Evolutionary conservation across 1,139 yeast species (phyloP).

Genomic region (Kodamaea sp.): DNA sequence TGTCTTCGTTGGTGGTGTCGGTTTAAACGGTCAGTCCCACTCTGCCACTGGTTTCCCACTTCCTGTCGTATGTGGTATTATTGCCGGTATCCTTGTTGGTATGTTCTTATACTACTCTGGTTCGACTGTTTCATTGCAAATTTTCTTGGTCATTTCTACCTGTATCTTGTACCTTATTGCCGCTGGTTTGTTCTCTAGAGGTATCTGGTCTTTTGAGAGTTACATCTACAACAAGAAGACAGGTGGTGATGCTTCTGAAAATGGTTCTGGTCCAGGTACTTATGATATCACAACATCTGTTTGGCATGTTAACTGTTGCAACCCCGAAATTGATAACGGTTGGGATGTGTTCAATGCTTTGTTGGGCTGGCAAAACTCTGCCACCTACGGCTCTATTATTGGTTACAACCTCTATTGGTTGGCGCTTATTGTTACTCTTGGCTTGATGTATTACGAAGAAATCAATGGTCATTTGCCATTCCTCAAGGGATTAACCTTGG

Average conservation of each 20-base stretch:
- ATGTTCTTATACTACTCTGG: conserved; percentile 43
- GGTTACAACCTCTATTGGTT: conserved; percentile 29
- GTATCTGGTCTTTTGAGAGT: conserved; percentile 87
- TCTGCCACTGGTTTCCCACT: conserved; percentile 43
- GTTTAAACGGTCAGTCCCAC: conserved; percentile 40
- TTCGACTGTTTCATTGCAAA: conserved; percentile 41
- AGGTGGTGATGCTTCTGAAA: conserved; percentile 82
- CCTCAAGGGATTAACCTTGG: conserved; percentile 18
- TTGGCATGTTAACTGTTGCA: conserved; percentile 98
- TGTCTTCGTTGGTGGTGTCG: conserved; percentile 50
- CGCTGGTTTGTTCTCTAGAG: conserved; percentile 55
- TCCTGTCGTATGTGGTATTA: conserved; percentile 38
- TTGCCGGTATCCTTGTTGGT: conserved; percentile 39
- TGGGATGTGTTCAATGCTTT: conserved; percentile 93
- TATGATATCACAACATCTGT: conserved; percentile 77
- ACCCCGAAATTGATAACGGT: conserved; percentile 85
- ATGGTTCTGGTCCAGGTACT: conserved; percentile 93
- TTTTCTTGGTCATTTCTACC: conserved; percentile 42
- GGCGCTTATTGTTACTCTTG: conserved; percentile 17
- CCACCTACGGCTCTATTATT: conserved; percentile 28
- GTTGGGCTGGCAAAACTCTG: conserved; percentile 31
- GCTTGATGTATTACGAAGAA: conserved; percentile 26
- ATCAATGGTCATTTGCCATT: conserved; percentile 28
- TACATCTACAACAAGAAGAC: conserved; percentile 51
- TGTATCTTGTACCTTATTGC: conserved; percentile 46